Evolutionary conservation across 1,139 yeast species (phyloP).

Genomic region (Debaryomyces fabryi): DNA sequence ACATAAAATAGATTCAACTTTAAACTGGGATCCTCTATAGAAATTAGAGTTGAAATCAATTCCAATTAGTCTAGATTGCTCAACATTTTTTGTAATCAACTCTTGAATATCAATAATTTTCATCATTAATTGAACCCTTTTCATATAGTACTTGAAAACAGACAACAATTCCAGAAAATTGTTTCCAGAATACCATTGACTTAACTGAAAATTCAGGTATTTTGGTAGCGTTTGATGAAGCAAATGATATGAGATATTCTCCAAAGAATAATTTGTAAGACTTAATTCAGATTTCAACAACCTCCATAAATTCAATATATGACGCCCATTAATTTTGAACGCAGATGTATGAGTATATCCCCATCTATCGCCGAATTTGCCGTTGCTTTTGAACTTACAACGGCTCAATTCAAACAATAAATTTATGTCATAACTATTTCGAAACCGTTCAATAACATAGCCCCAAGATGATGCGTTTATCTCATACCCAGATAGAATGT

Average conservation of each 20-base stretch:
- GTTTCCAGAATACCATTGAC: conserved; percentile 48
- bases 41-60: conserved; percentile 87
- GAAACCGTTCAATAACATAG: conserved; percentile 70
- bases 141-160: conserved; percentile 54
- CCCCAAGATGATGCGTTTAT: conserved; percentile 88
- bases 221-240: conserved; percentile 71
- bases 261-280: conserved; percentile 71
- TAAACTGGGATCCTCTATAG: conserved; percentile 90
- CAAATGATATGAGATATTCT: conserved; percentile 70
- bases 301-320: conserved; percentile 85
- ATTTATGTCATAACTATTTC: conserved; percentile 49
- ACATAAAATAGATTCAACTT: conserved; percentile 81
- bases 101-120: conserved; percentile 64
- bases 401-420: conserved; percentile 49
- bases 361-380: conserved; percentile 73
- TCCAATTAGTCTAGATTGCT: conserved; percentile 84
- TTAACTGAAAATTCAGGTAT: conserved; percentile 53
- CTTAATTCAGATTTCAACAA: conserved; percentile 62
- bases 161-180: conserved; percentile 30
- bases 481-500: conserved; percentile 84
- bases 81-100: conserved; percentile 70
- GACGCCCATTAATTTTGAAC: conserved; percentile 73
- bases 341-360: conserved; percentile 80
- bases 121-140: conserved; percentile 49
- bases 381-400: conserved; percentile 49